phyloP scores from a whole-genome alignment of 2,329 filamentous ascomycete genomes.

The Penicillium carneum region DNA sequence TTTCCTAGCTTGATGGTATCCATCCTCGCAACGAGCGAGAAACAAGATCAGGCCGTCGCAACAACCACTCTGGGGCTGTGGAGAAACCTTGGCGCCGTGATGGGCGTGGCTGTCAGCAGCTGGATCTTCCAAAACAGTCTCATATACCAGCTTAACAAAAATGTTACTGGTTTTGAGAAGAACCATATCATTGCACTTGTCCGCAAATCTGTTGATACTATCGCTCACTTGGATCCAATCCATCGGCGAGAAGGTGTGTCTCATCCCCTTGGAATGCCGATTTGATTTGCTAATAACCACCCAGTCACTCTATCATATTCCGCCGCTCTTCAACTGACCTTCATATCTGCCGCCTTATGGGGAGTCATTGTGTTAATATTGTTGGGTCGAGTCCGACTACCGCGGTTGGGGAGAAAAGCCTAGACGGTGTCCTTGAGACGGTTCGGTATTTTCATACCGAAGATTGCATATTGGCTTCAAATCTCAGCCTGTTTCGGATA shows the following conservation, averaged over 20 bases:
- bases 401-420: slow-evolving; percentile 41
- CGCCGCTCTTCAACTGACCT: slow-evolving; percentile 47
- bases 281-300: slow-evolving; percentile 26
- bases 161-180: slow-evolving; percentile 67
- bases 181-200: slow-evolving; percentile 59
- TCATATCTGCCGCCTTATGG: slow-evolving; percentile 49
- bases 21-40: slow-evolving; percentile 65
- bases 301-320: slow-evolving; percentile 50
- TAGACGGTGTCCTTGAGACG: not conserved
- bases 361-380: slow-evolving; percentile 45
- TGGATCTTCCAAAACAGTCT: slow-evolving; percentile 77
- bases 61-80: slow-evolving; percentile 75
- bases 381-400: slow-evolving; percentile 44
- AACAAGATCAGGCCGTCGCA: slow-evolving; percentile 71
- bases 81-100: slow-evolving; percentile 73
- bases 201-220: slow-evolving; percentile 59
- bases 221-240: slow-evolving; percentile 54
- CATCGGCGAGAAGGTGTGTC: slow-evolving; percentile 57
- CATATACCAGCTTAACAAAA: slow-evolving; percentile 63
- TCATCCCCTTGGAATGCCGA: not conserved
- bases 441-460: not conserved
- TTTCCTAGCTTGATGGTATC: slow-evolving; percentile 71
- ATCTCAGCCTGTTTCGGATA: not conserved
- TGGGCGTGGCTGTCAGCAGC: slow-evolving; percentile 75
- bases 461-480: not conserved